Evolutionary conservation across 2,329 filamentous ascomycete genomes (phyloP).

Genomic region (Botryosphaeria agaves): DNA sequence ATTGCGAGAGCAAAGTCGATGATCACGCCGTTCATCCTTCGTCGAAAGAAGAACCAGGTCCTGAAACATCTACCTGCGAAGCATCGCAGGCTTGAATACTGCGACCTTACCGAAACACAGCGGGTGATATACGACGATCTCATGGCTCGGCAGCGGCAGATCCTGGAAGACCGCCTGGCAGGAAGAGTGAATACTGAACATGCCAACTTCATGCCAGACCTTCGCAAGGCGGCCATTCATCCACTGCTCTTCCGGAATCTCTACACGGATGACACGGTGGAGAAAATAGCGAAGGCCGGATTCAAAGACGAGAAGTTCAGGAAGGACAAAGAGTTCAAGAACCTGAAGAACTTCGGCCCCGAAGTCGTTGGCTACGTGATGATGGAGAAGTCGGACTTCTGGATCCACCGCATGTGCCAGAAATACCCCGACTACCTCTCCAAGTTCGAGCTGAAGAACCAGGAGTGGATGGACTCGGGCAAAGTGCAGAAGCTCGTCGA

Average conservation of each 20-base stretch:
- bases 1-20: conserved; percentile 79
- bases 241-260: conserved; percentile 71
- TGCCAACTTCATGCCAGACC: conserved; percentile 57
- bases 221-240: conserved; percentile 85
- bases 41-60: conserved; percentile 85
- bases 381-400: conserved; percentile 29
- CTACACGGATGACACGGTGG: conserved; percentile 58
- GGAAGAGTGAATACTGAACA: conserved; percentile 36
- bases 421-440: conserved; percentile 34
- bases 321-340: conserved; percentile 35
- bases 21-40: conserved; percentile 85
- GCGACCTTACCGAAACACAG: conserved; percentile 60
- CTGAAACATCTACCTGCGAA: conserved; percentile 69
- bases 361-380: conserved; percentile 29
- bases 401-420: conserved; percentile 39
- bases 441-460: conserved; percentile 38
- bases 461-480: conserved; percentile 57
- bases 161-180: conserved; percentile 39
- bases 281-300: conserved; percentile 59
- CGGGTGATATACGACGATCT: conserved; percentile 54
- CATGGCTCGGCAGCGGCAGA: conserved; percentile 43
- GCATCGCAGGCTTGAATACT: conserved; percentile 59
- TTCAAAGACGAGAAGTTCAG: conserved; percentile 48
- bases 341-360: conserved; percentile 41
- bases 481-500: conserved; percentile 72